phyloP scores from a whole-genome alignment of 768 basidiomycete species.

The Albatrellus ellisii region DNA sequence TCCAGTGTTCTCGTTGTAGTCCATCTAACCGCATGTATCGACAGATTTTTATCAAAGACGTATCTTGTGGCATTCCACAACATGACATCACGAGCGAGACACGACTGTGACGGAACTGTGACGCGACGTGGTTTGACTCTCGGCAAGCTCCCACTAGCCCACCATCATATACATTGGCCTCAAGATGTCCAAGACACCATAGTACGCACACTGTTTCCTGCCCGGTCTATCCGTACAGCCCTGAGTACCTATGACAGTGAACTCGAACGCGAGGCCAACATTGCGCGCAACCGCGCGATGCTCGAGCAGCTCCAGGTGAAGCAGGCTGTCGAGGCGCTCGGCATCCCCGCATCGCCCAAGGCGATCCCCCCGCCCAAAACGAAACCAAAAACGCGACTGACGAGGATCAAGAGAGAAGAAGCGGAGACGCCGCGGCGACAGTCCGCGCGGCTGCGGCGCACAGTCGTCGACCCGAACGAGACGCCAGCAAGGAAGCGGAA shows the following conservation, averaged over 20 bases:
- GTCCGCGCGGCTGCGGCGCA: constrained; percentile 43
- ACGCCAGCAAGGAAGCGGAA: constrained; percentile 47
- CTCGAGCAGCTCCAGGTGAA: constrained; percentile 60
- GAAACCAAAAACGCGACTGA: constrained; percentile 50
- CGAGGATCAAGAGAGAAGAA: constrained; percentile 31
- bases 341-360: constrained; percentile 28
- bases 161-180: neutral
- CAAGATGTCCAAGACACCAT: constrained; percentile 12
- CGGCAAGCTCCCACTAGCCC: neutral
- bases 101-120: neutral
- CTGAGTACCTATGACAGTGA: constrained; percentile 28
- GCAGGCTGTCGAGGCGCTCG: constrained; percentile 37
- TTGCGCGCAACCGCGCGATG: constrained; percentile 66
- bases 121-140: too few species aligned
- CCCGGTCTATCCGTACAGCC: neutral
- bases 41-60: neutral
- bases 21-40: neutral
- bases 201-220: constrained; percentile 5
- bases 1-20: constrained; percentile 7
- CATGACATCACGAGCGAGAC: neutral
- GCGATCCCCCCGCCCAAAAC: constrained; percentile 16
- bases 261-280: constrained; percentile 66
- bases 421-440: constrained; percentile 44
- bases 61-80: neutral
- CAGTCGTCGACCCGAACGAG: constrained; percentile 44